A percentile compares a stretch with the other conserved stretches of the same genome.
Evolutionary conservation across 306 rosid species (phyloP).

Genomic region (Lathyrus aphaca): DNA sequence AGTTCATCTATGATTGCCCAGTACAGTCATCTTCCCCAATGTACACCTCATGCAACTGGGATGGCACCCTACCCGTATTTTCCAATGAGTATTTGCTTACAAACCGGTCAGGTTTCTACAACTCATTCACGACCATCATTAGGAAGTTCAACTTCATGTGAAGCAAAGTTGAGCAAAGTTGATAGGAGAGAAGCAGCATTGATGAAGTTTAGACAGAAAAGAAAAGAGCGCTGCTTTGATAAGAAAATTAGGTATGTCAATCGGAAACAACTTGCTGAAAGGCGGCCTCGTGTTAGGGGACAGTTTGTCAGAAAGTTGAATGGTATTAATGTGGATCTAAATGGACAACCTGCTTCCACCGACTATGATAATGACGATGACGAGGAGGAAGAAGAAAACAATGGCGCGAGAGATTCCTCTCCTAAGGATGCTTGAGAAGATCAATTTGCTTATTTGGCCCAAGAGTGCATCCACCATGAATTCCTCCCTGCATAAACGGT

Average conservation of each 20-base stretch:
- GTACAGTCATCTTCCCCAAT: slow-evolving; percentile 71
- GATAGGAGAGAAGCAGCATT: slow-evolving; percentile 98
- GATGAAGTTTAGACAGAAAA: slow-evolving; percentile 92
- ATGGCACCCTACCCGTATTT: slow-evolving; percentile 51
- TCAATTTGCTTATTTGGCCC: slow-evolving; percentile 3
- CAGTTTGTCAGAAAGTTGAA: slow-evolving; percentile 93
- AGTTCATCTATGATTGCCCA: slow-evolving; percentile 65
- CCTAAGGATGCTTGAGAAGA: slow-evolving; percentile 50
- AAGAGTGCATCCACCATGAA: slow-evolving; percentile 18
- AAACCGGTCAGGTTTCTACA: slow-evolving; percentile 74
- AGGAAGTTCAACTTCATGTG: slow-evolving; percentile 65
- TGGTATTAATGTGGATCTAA: slow-evolving; percentile 80
- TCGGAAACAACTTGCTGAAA: slow-evolving; percentile 83
- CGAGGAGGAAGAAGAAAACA: slow-evolving; percentile 68
- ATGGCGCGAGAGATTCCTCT: slow-evolving; percentile 50
- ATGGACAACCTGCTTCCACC: slow-evolving; percentile 76
- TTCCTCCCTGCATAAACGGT: slow-evolving; percentile 7
- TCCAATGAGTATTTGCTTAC: slow-evolving; percentile 54
- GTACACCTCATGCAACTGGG: slow-evolving; percentile 71
- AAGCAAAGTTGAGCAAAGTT: slow-evolving; percentile 62
- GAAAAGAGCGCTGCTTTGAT: slow-evolving; percentile 95
- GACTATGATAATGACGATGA: slow-evolving; percentile 70
- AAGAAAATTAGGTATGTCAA: slow-evolving; percentile 93
- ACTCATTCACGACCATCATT: slow-evolving; percentile 70
- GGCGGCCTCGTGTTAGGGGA: slow-evolving; percentile 94